Evolutionary conservation across 495 filamentous ascomycete species (phyloP).

Genomic region (Zalerion maritima): DNA sequence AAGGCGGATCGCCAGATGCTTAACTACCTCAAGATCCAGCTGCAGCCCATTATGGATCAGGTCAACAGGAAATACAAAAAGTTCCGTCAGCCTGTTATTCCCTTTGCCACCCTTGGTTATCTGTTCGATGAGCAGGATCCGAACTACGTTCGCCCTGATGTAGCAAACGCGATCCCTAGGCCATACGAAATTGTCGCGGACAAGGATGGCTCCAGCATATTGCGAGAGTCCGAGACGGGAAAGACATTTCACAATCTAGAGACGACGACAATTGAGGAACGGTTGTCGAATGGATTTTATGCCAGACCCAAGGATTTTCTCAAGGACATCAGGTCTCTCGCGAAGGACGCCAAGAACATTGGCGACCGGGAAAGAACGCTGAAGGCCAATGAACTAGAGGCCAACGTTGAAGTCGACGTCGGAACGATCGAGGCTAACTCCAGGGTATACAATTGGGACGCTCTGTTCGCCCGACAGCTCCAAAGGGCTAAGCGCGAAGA

Average conservation of each 20-base stretch:
- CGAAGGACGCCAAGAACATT: slow-evolving; percentile 62
- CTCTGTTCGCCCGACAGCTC: slow-evolving; percentile 58
- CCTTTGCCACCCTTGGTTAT: slow-evolving; percentile 56
- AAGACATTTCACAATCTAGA: slow-evolving; percentile 94
- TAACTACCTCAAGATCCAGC: slow-evolving; percentile 70
- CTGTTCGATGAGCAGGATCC: slow-evolving; percentile 72
- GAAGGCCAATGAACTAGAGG: slow-evolving; percentile 76
- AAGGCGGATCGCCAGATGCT: slow-evolving; percentile 64
- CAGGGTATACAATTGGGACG: slow-evolving; percentile 20
- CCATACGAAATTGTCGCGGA: slow-evolving; percentile 66
- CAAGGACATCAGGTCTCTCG: slow-evolving; percentile 66
- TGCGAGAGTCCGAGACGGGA: slow-evolving; percentile 51
- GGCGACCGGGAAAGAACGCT: slow-evolving; percentile 64
- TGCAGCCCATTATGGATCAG: slow-evolving; percentile 92
- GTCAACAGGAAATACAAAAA: slow-evolving; percentile 71
- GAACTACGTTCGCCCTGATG: slow-evolving; percentile 62
- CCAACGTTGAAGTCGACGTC: slow-evolving; percentile 88
- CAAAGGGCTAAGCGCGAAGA: slow-evolving; percentile 49
- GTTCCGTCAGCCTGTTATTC: slow-evolving; percentile 68
- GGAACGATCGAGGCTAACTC: slow-evolving; percentile 51
- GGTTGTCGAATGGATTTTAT: slow-evolving; percentile 90
- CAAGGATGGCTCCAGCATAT: slow-evolving; percentile 54
- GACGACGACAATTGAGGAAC: slow-evolving; percentile 83
- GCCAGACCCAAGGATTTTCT: slow-evolving; percentile 76
- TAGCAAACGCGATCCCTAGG: slow-evolving; percentile 44